Evolutionary conservation across 805 yeast species (phyloP), one percentile per base, ranked within the genome.

Genomic region (Komagataella kurtzmanii): DNA sequence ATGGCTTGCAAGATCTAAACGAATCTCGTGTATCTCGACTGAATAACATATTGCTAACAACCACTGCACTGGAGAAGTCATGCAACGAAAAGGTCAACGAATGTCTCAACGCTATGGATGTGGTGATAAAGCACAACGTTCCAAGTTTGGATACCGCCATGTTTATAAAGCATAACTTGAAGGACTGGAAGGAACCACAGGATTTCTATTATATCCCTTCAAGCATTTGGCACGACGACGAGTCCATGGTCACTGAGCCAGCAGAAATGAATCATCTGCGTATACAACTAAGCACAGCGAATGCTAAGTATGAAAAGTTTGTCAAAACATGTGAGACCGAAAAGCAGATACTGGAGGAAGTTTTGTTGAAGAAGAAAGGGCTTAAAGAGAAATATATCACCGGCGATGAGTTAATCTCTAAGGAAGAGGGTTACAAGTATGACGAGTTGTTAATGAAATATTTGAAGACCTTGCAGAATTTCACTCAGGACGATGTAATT

Each of bases 161-260:
- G 97, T 93, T 82, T 66, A 81, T 89, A 52, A 89, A 89, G 61
- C 99, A 93, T 67, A 93, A 93, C 64, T 55, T 76, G 23, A 67
- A 64, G 17, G 71, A 71, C 14, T 93, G 97, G 97, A 73, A 73
- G 47, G 97, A 89, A 59, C 98, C 97, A 1, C 71, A 70, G 6
- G 98, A 91, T 67, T 88, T 85, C 61, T 74, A 79, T 57, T 93
- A 85, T 60, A 77, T 86, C 55, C 97, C 98, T 1, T 83, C 95
- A 23, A 82, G 89, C 30, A 83, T 93, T 46, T 93, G 99, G 99
- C 98, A 91, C 66, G 99, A 93, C 61, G 97, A 93, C 65, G 96
- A 88, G 56, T 70, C 77, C 43, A 75, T 86, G 60, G 73, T 83
- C 55, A 75, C 80, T 1, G 71, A 75, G 4, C 81, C 77, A 46